phyloP scores from a whole-genome alignment of 1,284 basidiomycete genomes.

The Bondarzewia mesenterica region DNA sequence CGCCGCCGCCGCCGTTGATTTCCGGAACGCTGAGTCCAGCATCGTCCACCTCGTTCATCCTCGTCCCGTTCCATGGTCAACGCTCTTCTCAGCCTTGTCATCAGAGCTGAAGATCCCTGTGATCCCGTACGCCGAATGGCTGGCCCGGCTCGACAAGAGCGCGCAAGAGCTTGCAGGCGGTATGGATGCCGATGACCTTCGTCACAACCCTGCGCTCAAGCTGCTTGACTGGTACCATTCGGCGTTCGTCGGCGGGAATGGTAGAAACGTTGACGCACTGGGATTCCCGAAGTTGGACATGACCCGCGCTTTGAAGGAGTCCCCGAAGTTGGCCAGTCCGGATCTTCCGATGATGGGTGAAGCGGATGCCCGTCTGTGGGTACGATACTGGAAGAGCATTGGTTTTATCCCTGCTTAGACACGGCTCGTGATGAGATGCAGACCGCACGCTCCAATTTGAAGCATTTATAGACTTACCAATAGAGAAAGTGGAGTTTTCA shows the following conservation, averaged over 20 bases:
- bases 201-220: not conserved
- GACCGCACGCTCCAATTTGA: too few relatives aligned
- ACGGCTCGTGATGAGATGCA: too few relatives aligned
- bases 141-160: not conserved
- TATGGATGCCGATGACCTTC: not conserved
- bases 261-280: not conserved
- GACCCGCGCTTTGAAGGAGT: not conserved
- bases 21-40: conserved; percentile 5
- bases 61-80: conserved; percentile 16
- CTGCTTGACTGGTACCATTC: conserved; percentile 1
- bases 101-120: conserved; percentile 11
- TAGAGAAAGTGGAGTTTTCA: too few relatives aligned
- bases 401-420: not conserved
- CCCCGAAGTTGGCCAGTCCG: not conserved
- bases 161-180: not conserved
- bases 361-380: not conserved
- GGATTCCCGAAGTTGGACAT: conserved; percentile 1
- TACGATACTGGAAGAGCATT: not conserved
- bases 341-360: not conserved
- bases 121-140: conserved; percentile 17
- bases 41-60: conserved; percentile 21
- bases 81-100: conserved; percentile 11
- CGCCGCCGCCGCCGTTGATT: conserved; percentile 14
- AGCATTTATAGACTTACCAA: too few relatives aligned
- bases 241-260: not conserved